These are phyloP conservation scores for Oxyria digyna DNA, from an alignment of 148 eudicot genomes.

Conservation along the genomic window DNA sequence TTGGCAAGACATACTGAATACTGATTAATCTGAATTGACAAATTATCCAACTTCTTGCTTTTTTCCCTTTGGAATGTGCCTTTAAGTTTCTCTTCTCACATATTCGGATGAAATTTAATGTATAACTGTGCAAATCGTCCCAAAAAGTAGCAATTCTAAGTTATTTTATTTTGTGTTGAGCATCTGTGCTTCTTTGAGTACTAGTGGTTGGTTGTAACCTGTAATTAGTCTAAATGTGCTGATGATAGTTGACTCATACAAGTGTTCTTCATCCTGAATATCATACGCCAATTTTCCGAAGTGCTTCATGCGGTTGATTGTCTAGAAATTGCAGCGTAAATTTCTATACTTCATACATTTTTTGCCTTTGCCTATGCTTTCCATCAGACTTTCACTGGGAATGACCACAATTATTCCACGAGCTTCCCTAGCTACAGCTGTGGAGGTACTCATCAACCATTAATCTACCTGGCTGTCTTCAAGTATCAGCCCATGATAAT, in stretches of 20 bases:
- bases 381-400: slow-evolving; percentile 36
- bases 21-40: too few species aligned
- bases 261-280: neutral
- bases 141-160: too few species aligned
- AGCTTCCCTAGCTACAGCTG: slow-evolving; percentile 55
- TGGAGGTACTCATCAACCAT: slow-evolving; percentile 39
- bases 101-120: too few species aligned
- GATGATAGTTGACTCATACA: neutral
- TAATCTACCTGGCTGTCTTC: neutral
- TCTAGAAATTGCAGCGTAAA: neutral
- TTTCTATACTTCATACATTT: too few species aligned
- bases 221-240: neutral
- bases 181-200: neutral
- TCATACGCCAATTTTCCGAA: neutral
- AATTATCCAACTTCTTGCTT: too few species aligned
- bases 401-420: slow-evolving; percentile 23
- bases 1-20: too few species aligned
- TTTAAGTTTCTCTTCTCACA: too few species aligned
- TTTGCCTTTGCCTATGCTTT: neutral
- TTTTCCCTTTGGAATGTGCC: too few species aligned
- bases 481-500: neutral
- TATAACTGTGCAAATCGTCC: too few species aligned
- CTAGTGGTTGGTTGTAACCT: neutral
- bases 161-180: too few species aligned
- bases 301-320: neutral